These are phyloP conservation scores for Voacanga thouarsii DNA, from an alignment of 257 asterid species.

Conservation along the genomic window DNA sequence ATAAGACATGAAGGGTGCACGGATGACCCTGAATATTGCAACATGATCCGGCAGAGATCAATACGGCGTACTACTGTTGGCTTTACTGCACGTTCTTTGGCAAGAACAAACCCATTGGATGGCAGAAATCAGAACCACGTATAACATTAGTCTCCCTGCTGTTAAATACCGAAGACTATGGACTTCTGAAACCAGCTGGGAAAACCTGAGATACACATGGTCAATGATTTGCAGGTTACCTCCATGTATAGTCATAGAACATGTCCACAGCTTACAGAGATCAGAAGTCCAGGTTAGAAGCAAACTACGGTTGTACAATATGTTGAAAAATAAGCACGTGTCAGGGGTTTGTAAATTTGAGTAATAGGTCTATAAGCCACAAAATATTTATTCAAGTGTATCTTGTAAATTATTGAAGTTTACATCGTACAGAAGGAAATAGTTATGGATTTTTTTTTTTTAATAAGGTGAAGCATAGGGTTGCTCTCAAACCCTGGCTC, in stretches of 20 bases:
- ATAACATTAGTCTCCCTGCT: slow-evolving; percentile 9
- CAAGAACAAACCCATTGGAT: slow-evolving; percentile 57
- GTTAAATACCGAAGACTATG: not conserved
- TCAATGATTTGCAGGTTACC: slow-evolving; percentile 15
- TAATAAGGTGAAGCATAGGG: not conserved
- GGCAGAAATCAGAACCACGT: slow-evolving; percentile 20
- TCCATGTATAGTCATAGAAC: not conserved
- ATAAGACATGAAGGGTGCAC: slow-evolving; percentile 61
- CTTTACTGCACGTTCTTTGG: slow-evolving; percentile 86
- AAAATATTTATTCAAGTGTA: slow-evolving; percentile 6
- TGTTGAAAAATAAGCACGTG: slow-evolving; percentile 11
- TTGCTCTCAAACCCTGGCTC: not conserved
- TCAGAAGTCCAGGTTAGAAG: slow-evolving; percentile 14
- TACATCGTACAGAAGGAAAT: not conserved
- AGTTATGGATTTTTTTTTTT: not conserved
- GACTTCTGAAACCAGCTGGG: not conserved
- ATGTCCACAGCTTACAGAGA: not conserved
- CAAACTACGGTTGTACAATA: slow-evolving; percentile 12
- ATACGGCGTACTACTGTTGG: slow-evolving; percentile 74
- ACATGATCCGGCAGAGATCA: slow-evolving; percentile 74
- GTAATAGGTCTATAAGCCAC: not conserved
- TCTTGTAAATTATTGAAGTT: slow-evolving; percentile 18
- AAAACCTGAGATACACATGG: slow-evolving; percentile 15
- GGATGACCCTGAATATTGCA: slow-evolving; percentile 67
- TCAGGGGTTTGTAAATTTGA: slow-evolving; percentile 27